Percentiles rank a stretch among this genome's conserved stretches.
Evolutionary conservation across 345 rosid genomes (phyloP).

Genomic region (Aquilaria yunnanensis): DNA sequence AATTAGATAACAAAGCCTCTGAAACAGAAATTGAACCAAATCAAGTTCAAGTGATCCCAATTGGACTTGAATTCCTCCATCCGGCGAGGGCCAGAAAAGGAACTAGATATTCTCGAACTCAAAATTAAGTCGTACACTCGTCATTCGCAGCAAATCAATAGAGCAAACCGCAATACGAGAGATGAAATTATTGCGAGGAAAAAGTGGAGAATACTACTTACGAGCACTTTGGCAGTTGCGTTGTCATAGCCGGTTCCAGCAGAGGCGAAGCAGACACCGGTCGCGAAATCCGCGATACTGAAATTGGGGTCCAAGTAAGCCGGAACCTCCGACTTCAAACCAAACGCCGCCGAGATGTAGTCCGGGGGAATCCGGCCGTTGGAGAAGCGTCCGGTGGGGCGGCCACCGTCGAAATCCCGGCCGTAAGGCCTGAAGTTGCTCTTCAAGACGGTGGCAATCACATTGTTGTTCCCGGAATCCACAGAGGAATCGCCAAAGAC

Average conservation of each 20-base stretch:
- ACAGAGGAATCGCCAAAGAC: slow-evolving; percentile 61
- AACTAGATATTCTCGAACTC: no score
- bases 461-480: slow-evolving; percentile 51
- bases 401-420: slow-evolving; percentile 39
- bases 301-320: slow-evolving; percentile 52
- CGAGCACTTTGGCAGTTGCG: slow-evolving; percentile 43
- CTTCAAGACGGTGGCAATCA: slow-evolving; percentile 32
- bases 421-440: slow-evolving; percentile 56
- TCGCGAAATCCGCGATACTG: slow-evolving; percentile 40
- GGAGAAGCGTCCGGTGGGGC: slow-evolving; percentile 48
- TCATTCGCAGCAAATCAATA: no score
- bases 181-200: neutral
- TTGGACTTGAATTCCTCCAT: no score
- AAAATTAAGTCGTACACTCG: no score
- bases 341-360: slow-evolving; percentile 47
- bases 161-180: no score
- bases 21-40: no score
- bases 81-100: no score
- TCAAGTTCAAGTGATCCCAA: no score
- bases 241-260: slow-evolving; percentile 61
- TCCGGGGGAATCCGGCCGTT: slow-evolving; percentile 54
- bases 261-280: slow-evolving; percentile 54
- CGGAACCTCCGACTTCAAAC: slow-evolving; percentile 40
- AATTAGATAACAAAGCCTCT: no score
- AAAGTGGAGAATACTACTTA: slow-evolving; percentile 16